Conservation (phyloP, 2,329 filamentous ascomycete genomes). For the Thelonectria olida region DNA sequence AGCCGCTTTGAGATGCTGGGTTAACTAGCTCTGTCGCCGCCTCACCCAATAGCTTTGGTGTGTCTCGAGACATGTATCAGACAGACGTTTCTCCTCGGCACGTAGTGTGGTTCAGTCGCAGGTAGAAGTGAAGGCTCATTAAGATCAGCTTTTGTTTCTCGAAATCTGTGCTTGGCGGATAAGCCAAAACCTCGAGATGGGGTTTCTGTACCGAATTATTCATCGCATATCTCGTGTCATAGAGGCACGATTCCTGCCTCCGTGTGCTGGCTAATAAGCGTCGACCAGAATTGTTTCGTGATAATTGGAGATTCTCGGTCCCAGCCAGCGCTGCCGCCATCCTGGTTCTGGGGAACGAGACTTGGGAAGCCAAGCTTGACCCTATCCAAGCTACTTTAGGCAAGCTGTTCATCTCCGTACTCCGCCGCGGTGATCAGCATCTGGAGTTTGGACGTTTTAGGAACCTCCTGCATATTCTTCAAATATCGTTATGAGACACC, state of each 20-base stretch:
- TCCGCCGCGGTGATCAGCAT: constrained; percentile 17
- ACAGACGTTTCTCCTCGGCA: not conserved
- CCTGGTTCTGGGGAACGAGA: constrained; percentile 13
- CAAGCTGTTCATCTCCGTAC: constrained; percentile 3
- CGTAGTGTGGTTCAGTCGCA: not conserved
- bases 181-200: not conserved
- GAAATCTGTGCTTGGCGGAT: not conserved
- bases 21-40: constrained; percentile 9
- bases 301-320: constrained; percentile 3
- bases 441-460: constrained; percentile 4
- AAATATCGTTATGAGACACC: not conserved
- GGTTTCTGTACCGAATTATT: not conserved
- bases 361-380: constrained; percentile 4
- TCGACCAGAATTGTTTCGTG: not conserved
- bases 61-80: constrained; percentile 8
- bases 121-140: not conserved
- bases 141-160: not conserved
- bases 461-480: constrained; percentile 10
- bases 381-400: constrained; percentile 10
- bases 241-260: too few relatives aligned
- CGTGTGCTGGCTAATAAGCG: not conserved
- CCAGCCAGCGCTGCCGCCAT: constrained; percentile 2
- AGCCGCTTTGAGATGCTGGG: constrained; percentile 6
- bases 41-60: constrained; percentile 4
- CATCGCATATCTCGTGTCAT: not conserved